Base-by-base conservation (phyloP, 371 early-diverging fungal species). In the Globomyces sp. region DNA sequence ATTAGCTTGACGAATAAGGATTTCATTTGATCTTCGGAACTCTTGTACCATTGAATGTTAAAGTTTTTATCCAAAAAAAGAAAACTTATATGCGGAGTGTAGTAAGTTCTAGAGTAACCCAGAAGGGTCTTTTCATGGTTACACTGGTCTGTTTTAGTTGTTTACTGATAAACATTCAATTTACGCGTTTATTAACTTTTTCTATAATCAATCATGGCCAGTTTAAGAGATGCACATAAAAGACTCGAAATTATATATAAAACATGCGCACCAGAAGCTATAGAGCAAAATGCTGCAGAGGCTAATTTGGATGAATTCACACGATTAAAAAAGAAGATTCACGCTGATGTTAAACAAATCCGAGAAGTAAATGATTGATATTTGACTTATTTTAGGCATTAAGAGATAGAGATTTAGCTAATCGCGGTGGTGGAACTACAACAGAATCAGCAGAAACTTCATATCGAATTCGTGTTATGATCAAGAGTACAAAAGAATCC, bases 361-460 rank as follows among this genome's bases (percentile, higher is more conserved):
- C 71, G 81, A 8, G 37, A 60, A 67, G 75, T 76, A 57, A 11
- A 37, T 63, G 3, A n/a, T 24, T 24, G 24, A 24, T 24, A 24
- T 24, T 24, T 24, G 24, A 40, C 41, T 47, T 41, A 61, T 44
- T 24, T 1, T 10, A 74, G 64, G 77, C 75, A n/a, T 71, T 83
- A 36, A 72, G 72, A 58, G 83, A 85, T 44, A 74, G 85, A 43
- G 81, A 82, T 51, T 74, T 68, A n/a, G 60, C 80, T 52, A 66
- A 59, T 5, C 24, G 60, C 4, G 41, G 40, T 9, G 76, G 75
- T 34, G 78, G 78, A n/a, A 80, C 85, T 2, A 75, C 81, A 11
- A 79, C 78, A 1, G 85, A 85, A 57, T 73, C 76, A 13, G 85
- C 85, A 0, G 84, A 85, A 67, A 70, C 78, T 34, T 78, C 79